These are phyloP conservation scores for Hymenoscyphus fructigenus DNA, from an alignment of 2,329 filamentous ascomycete genomes.

Conservation along the genomic window DNA sequence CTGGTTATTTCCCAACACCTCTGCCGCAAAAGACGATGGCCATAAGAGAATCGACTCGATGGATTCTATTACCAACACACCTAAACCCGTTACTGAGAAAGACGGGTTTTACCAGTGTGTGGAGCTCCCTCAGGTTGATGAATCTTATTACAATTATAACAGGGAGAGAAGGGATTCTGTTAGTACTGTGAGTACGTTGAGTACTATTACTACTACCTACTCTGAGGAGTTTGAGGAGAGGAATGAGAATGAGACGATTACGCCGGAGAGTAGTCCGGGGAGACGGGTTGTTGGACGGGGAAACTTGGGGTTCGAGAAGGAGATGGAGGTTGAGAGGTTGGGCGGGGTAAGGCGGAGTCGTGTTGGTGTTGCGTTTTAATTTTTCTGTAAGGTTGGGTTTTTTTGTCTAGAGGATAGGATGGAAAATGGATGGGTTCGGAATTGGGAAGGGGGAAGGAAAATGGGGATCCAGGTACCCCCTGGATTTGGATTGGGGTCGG, in stretches of 20 bases:
- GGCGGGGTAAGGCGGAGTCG: slow-evolving; percentile 36
- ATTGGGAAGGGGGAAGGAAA: not conserved
- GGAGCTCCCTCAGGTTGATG: slow-evolving; percentile 29
- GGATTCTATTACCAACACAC: slow-evolving; percentile 55
- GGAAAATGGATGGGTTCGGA: not conserved
- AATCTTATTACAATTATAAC: slow-evolving; percentile 15
- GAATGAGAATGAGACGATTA: slow-evolving; percentile 46
- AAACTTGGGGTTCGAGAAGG: slow-evolving; percentile 27
- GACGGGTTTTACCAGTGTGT: slow-evolving; percentile 62
- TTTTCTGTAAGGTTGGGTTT: not conserved
- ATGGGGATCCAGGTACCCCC: not conserved
- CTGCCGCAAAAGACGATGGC: slow-evolving; percentile 34
- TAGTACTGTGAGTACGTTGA: slow-evolving; percentile 45
- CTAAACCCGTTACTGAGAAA: slow-evolving; percentile 49
- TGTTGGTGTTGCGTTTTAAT: slow-evolving; percentile 49
- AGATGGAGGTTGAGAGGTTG: slow-evolving; percentile 33
- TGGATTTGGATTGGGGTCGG: not conserved
- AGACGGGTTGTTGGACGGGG: slow-evolving; percentile 17
- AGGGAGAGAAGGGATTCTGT: slow-evolving; percentile 40
- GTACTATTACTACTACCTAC: slow-evolving; percentile 38
- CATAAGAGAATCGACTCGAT: slow-evolving; percentile 43
- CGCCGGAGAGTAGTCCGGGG: slow-evolving; percentile 40
- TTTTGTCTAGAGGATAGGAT: not conserved
- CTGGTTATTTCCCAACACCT: slow-evolving; percentile 47
- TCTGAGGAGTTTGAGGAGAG: slow-evolving; percentile 41